Conservation (phyloP, 2,329 filamentous ascomycete genomes). For the Diaporthe eres region DNA sequence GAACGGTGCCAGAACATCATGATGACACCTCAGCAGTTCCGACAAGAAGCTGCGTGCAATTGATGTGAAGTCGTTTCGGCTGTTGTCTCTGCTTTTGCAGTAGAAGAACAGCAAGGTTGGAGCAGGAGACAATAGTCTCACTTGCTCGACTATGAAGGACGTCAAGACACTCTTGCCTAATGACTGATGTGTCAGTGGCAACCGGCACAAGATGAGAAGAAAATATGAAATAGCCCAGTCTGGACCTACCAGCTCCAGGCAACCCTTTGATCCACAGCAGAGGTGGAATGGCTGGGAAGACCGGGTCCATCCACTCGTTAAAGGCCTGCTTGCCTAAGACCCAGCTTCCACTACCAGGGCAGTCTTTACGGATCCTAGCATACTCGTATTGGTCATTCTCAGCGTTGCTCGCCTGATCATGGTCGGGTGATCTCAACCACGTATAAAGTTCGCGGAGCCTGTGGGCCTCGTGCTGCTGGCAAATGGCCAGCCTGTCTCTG, state of each 20-base stretch:
- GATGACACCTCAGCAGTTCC: slow-evolving; percentile 51
- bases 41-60: slow-evolving; percentile 52
- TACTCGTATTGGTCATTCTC: slow-evolving; percentile 10
- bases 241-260: slow-evolving; percentile 54
- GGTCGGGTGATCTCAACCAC: slow-evolving; percentile 22
- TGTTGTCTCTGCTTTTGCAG: slow-evolving; percentile 52
- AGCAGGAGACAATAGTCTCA: slow-evolving; percentile 31
- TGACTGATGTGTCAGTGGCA: background rate
- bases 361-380: slow-evolving; percentile 42
- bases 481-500: background rate
- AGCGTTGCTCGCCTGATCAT: background rate
- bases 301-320: slow-evolving; percentile 46
- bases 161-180: slow-evolving; percentile 49
- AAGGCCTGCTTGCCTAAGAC: slow-evolving; percentile 47
- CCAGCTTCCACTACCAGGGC: slow-evolving; percentile 48
- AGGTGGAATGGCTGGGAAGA: slow-evolving; percentile 42
- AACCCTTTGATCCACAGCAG: slow-evolving; percentile 56
- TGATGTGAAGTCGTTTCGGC: slow-evolving; percentile 50
- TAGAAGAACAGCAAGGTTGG: slow-evolving; percentile 54
- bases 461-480: background rate
- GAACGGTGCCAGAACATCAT: slow-evolving; percentile 47
- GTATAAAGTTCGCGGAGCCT: slow-evolving; percentile 42
- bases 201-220: background rate
- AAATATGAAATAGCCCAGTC: too few species aligned
- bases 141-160: slow-evolving; percentile 54